Percentiles rank a stretch among this genome's conserved stretches.
Conservation (phyloP, 2,329 filamentous ascomycete genomes). For the Calonectria hongkongensis region DNA sequence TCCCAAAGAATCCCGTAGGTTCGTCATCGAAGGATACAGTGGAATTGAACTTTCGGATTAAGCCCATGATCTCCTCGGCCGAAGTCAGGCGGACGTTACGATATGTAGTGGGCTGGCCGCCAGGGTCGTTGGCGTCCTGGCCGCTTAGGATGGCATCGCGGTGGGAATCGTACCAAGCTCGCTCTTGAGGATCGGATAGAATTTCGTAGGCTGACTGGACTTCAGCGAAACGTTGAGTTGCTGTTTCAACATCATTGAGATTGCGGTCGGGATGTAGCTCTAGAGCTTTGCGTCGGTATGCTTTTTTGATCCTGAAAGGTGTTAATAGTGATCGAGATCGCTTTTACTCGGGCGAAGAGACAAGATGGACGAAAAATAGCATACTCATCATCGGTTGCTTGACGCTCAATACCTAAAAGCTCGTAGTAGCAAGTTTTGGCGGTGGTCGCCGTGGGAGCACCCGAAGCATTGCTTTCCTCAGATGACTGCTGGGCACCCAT, state of each 20-base stretch:
- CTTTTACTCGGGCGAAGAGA: neutral
- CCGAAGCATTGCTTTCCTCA: slow-evolving; percentile 59
- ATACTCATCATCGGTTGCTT: slow-evolving; percentile 88
- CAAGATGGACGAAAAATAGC: slow-evolving; percentile 49
- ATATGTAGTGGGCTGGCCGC: slow-evolving; percentile 74
- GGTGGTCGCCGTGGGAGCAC: slow-evolving; percentile 52
- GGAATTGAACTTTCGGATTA: slow-evolving; percentile 88
- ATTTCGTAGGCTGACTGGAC: slow-evolving; percentile 96
- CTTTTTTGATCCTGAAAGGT: slow-evolving; percentile 85
- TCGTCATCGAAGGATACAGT: slow-evolving; percentile 87
- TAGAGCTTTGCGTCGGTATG: slow-evolving; percentile 91
- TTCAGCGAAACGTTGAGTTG: slow-evolving; percentile 91
- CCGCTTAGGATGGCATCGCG: slow-evolving; percentile 87
- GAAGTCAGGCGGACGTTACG: slow-evolving; percentile 85
- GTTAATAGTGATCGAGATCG: neutral
- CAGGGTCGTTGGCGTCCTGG: slow-evolving; percentile 68
- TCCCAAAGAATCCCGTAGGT: slow-evolving; percentile 89
- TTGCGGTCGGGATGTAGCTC: slow-evolving; percentile 98
- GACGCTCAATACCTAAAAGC: slow-evolving; percentile 82
- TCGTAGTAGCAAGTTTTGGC: slow-evolving; percentile 91
- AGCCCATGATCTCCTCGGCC: slow-evolving; percentile 83
- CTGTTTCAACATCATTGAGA: slow-evolving; percentile 86
- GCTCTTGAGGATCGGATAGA: slow-evolving; percentile 95
- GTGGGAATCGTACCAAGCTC: slow-evolving; percentile 98
- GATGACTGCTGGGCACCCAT: slow-evolving; percentile 77